Percentiles rank a stretch among this genome's conserved stretches.
phyloP scores from a whole-genome alignment of 257 asterid species.

The Petrea volubilis region DNA sequence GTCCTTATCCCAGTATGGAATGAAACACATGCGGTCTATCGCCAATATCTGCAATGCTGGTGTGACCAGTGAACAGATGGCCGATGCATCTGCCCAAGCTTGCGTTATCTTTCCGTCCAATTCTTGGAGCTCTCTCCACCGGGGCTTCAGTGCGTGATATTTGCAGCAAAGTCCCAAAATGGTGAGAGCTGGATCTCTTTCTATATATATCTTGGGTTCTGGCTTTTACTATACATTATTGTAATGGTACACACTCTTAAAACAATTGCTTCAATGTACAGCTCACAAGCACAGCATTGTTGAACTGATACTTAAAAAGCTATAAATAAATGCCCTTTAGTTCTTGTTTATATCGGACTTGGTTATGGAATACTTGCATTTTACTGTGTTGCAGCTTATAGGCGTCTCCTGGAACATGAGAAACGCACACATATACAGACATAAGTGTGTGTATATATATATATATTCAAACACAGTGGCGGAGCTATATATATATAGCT shows the following conservation, averaged over 20 bases:
- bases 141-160: conserved; percentile 84
- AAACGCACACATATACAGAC: too few species aligned
- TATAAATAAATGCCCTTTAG: conserved; percentile 8
- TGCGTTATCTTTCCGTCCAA: conserved; percentile 64
- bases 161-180: neutral
- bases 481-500: too few species aligned
- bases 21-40: conserved; percentile 94
- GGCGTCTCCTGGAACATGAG: too few species aligned
- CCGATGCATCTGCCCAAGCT: conserved; percentile 78
- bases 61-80: conserved; percentile 67
- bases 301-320: neutral
- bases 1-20: conserved; percentile 87
- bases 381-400: too few species aligned
- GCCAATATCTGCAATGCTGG: conserved; percentile 92
- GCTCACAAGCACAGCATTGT: conserved; percentile 10
- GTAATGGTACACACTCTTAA: neutral
- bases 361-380: too few species aligned
- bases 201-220: neutral
- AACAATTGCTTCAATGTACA: conserved; percentile 31
- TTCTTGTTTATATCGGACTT: conserved; percentile 10
- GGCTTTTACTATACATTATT: neutral
- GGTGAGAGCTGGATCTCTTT: neutral
- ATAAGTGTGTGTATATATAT: too few species aligned
- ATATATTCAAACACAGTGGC: too few species aligned
- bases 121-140: conserved; percentile 74